phyloP scores from a whole-genome alignment of 192 early-diverging fungal species.

The Podila horticola region DNA sequence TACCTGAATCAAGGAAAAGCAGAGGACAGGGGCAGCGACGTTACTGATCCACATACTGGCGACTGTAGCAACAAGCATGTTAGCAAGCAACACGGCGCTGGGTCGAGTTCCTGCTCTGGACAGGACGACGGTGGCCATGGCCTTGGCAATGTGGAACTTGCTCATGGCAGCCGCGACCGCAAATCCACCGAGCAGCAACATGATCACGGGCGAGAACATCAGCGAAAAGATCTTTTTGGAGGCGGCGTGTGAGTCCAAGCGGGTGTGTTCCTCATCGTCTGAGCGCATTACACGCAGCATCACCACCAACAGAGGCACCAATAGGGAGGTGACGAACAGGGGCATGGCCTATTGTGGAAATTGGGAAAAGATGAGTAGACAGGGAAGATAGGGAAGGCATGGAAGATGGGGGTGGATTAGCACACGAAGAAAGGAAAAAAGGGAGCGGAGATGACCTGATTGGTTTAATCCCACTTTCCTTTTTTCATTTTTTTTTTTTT shows the following conservation, averaged over 20 bases:
- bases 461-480: too few relatives aligned
- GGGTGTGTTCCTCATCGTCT: constrained; percentile 58
- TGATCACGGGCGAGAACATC: constrained; percentile 97
- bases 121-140: constrained; percentile 87
- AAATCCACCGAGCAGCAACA: constrained; percentile 96
- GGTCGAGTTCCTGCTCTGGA: constrained; percentile 91
- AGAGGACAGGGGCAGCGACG: constrained; percentile 96
- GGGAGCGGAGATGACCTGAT: too few relatives aligned
- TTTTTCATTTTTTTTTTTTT: too few relatives aligned
- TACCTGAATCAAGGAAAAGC: constrained; percentile 91
- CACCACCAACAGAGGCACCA: constrained; percentile 90
- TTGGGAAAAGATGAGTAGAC: neutral
- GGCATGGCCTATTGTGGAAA: constrained; percentile 74
- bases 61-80: constrained; percentile 97
- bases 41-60: constrained; percentile 99
- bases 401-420: too few relatives aligned
- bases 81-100: constrained; percentile 84
- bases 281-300: constrained; percentile 85
- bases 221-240: constrained; percentile 88
- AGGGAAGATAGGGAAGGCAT: too few relatives aligned
- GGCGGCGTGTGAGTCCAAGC: constrained; percentile 78
- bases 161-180: constrained; percentile 93
- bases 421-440: too few relatives aligned
- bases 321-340: constrained; percentile 89
- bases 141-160: constrained; percentile 95